A percentile compares a stretch with the other conserved stretches of the same genome.
Evolutionary conservation across 805 yeast species (phyloP).

Genomic region (Myxozyma geophila): DNA sequence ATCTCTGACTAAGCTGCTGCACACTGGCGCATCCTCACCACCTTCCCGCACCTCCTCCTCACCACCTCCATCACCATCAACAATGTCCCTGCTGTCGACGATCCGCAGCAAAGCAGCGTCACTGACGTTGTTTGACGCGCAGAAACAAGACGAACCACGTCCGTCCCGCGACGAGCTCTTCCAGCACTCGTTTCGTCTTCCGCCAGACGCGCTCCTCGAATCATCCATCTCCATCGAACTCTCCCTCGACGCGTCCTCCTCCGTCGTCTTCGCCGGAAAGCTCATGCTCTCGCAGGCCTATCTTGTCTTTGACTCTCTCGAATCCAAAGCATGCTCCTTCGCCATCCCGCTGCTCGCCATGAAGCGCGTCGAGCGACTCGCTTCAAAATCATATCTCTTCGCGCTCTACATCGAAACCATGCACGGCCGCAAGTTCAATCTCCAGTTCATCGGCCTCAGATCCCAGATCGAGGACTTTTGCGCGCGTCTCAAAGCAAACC

Average conservation of each 20-base stretch:
- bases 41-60: background rate
- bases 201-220: constrained; percentile 67
- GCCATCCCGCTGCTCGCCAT: constrained; percentile 75
- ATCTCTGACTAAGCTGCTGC: too few species aligned
- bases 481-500: constrained; percentile 60
- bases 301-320: constrained; percentile 75
- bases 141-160: constrained; percentile 37
- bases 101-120: constrained; percentile 55
- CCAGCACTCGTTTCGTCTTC: constrained; percentile 68
- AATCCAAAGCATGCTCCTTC: constrained; percentile 68
- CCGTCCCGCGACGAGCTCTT: constrained; percentile 72
- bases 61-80: background rate
- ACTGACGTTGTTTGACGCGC: constrained; percentile 49
- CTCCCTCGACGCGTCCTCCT: constrained; percentile 41
- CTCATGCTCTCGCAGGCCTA: constrained; percentile 76
- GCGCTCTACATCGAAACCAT: constrained; percentile 74
- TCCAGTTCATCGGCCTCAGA: constrained; percentile 79
- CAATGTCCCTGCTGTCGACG: constrained; percentile 54
- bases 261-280: constrained; percentile 59
- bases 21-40: background rate
- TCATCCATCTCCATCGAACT: constrained; percentile 73
- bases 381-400: constrained; percentile 73
- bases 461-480: constrained; percentile 83
- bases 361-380: constrained; percentile 83
- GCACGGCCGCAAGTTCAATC: constrained; percentile 62